Evolutionary conservation across 441 rosid genomes (phyloP).

Genomic region (Euphorbia schlechtendalii): DNA sequence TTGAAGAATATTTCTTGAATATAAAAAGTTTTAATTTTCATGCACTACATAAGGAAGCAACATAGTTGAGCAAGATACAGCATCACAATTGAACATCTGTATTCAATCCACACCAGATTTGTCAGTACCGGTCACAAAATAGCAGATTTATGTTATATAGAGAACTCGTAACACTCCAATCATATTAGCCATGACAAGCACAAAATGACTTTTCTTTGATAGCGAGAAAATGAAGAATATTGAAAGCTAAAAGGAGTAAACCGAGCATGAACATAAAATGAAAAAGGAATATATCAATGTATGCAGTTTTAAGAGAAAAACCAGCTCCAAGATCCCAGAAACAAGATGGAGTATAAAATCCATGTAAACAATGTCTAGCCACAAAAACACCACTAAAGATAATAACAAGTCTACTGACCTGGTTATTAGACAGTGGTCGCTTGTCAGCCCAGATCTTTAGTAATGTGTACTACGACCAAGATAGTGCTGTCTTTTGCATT

Average conservation of each 20-base stretch:
- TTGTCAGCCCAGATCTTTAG: too few relatives aligned
- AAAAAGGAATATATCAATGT: not conserved
- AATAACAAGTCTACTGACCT: not conserved
- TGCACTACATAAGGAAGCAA: not conserved
- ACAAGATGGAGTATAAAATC: not conserved
- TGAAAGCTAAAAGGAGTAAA: not conserved
- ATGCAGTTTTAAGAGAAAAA: not conserved
- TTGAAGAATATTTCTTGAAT: constrained; percentile 10
- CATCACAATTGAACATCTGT: not conserved
- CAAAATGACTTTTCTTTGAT: not conserved
- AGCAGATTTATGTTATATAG: not conserved
- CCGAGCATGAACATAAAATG: not conserved
- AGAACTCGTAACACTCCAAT: not conserved
- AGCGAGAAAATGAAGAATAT: not conserved
- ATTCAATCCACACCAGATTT: not conserved
- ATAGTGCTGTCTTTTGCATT: not conserved
- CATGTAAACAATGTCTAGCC: not conserved
- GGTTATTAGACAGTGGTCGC: not conserved
- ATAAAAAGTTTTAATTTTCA: not conserved
- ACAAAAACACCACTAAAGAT: not conserved
- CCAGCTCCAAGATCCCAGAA: not conserved
- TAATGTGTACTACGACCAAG: too few relatives aligned
- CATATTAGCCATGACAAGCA: not conserved
- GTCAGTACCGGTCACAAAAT: not conserved
- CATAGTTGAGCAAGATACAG: not conserved